Conservation (phyloP, 768 basidiomycete genomes). For the Rhizopogon salebrosus region DNA sequence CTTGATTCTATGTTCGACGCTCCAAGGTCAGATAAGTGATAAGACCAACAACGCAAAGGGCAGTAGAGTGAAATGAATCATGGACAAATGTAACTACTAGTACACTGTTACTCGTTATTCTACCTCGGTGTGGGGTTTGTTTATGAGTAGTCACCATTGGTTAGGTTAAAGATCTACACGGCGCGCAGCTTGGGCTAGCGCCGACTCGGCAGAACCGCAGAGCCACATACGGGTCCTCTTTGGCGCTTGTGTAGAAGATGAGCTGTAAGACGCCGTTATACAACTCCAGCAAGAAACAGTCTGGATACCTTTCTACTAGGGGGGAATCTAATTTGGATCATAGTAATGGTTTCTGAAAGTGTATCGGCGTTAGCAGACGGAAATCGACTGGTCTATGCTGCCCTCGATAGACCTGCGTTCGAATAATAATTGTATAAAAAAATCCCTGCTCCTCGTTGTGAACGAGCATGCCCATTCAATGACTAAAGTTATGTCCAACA, state of each 20-base stretch:
- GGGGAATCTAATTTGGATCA: constrained; percentile 54
- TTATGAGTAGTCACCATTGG: too few species aligned
- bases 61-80: background rate
- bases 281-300: too few species aligned
- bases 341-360: constrained; percentile 68
- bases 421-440: background rate
- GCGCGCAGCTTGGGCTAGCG: too few species aligned
- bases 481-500: background rate
- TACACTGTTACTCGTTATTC: too few species aligned
- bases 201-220: too few species aligned
- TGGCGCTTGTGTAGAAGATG: too few species aligned
- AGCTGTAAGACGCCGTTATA: too few species aligned
- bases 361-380: background rate
- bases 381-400: background rate
- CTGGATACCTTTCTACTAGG: too few species aligned
- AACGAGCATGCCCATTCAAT: background rate
- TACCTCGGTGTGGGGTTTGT: too few species aligned
- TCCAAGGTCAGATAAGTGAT: background rate
- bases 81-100: too few species aligned
- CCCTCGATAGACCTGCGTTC: background rate
- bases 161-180: too few species aligned
- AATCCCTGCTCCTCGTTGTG: background rate
- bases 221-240: too few species aligned
- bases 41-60: background rate
- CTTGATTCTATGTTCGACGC: background rate